Evolutionary conservation across 768 basidiomycete species (phyloP), one percentile per base, ranked within the genome.

Genomic region (Russula foetens): DNA sequence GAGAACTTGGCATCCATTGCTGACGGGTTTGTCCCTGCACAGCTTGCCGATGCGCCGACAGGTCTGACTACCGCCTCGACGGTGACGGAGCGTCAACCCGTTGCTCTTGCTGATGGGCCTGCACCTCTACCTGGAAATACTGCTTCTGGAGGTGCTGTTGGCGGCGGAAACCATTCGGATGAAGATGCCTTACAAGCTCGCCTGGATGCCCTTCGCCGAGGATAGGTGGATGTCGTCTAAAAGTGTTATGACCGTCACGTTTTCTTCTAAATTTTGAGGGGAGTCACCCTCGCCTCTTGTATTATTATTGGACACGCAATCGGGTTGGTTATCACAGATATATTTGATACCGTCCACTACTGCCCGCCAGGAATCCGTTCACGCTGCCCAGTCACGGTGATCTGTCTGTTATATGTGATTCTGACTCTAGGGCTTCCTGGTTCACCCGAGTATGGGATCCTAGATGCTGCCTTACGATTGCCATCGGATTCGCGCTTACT

Each of bases 111-210:
- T 15, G 91, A 90, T 62, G 71, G 80, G 7, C 75, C 76, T 3
- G 79, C 78, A 21, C 70, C 77, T 3, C 66, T 75, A 38, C 71
- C 68, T 49, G 68, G 67, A 19, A 58, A 75, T 15, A 73, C 76
- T 21, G 72, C 71, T 44, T 74, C 73, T 26, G 76, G 75, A 21
- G 75, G 73, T 26, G 71, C 66, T 5, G 74, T 72, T 21, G 76
- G 75, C 19, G 68, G 74, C 2, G 78, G 71, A 35, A 76, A 74
- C 38, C 69, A 76, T 64, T 79, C 85, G 1, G 96, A 95, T 66
- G 90, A 98, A 73, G 95, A 97, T 71, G 91, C 90, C 41, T 78
- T 99, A 55, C 97, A 98, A 74, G 92, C 94, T 19, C 79, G 97
- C 63, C 72, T 99, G 65, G 94, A 98, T 74, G 92, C 94, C 38